phyloP scores from a whole-genome alignment of 495 filamentous ascomycete genomes.

The Diplogelasinospora grovesii region DNA sequence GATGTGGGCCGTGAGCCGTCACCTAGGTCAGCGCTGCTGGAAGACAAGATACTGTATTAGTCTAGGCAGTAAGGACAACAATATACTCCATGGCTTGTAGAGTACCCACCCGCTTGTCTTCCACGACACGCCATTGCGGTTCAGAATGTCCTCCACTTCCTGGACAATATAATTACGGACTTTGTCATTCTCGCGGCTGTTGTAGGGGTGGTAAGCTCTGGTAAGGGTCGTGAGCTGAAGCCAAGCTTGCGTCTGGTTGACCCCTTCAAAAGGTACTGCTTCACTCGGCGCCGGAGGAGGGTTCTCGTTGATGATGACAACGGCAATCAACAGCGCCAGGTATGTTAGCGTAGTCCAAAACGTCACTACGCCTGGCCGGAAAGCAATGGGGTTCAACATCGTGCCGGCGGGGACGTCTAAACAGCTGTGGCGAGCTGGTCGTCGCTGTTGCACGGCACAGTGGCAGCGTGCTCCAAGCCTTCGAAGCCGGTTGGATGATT shows the following conservation, averaged over 20 bases:
- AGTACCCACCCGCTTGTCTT: conserved; percentile 19
- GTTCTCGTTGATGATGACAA: conserved; percentile 67
- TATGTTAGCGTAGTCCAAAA: conserved; percentile 65
- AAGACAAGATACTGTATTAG: no score
- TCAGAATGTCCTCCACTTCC: conserved; percentile 62
- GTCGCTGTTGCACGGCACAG: no score
- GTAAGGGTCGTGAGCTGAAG: conserved; percentile 69
- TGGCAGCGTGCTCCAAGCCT: no score
- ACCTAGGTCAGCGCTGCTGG: no score
- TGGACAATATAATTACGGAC: conserved; percentile 69
- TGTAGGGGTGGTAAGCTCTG: conserved; percentile 79
- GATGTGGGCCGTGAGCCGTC: no score
- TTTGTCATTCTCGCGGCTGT: conserved; percentile 73
- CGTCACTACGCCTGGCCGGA: conserved; percentile 60
- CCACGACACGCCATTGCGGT: conserved; percentile 43
- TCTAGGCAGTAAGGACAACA: conserved; percentile 6
- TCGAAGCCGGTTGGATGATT: no score
- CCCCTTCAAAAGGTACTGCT: conserved; percentile 27
- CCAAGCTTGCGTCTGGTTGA: conserved; percentile 83
- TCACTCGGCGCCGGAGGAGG: conserved; percentile 61
- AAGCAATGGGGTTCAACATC: conserved; percentile 43
- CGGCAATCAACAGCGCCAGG: conserved; percentile 58
- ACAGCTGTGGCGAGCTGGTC: no score
- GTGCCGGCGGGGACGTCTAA: background rate
- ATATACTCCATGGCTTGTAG: no score